Conservation (phyloP, 495 filamentous ascomycete species). For the Lasiosphaeria ovina region DNA sequence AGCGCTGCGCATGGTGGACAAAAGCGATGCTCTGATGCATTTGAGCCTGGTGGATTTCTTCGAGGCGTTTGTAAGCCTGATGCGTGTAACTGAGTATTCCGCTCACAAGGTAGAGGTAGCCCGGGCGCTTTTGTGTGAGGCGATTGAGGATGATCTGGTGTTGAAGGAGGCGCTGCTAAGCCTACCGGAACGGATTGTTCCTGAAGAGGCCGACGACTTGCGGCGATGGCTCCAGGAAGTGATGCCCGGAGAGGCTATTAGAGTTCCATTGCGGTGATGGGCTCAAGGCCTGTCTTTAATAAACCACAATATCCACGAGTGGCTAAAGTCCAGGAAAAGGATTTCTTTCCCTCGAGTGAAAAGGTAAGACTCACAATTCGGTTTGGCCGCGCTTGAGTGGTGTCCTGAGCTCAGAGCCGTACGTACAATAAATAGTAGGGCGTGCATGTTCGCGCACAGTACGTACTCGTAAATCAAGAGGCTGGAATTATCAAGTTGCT, state of each 20-base stretch:
- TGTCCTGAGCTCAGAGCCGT: too few relatives aligned
- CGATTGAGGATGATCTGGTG: slow-evolving; percentile 36
- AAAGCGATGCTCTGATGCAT: slow-evolving; percentile 74
- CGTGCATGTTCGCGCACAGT: too few relatives aligned
- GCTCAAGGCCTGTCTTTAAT: not conserved
- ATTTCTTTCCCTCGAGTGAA: too few relatives aligned
- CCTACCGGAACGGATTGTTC: slow-evolving; percentile 43
- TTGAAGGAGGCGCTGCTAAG: slow-evolving; percentile 41
- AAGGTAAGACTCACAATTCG: too few relatives aligned
- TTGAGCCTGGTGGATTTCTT: slow-evolving; percentile 76
- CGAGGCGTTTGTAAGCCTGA: slow-evolving; percentile 57
- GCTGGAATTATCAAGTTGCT: too few relatives aligned
- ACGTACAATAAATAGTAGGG: too few relatives aligned
- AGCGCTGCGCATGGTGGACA: slow-evolving; percentile 69
- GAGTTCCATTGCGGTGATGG: slow-evolving; percentile 23
- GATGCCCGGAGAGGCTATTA: slow-evolving; percentile 21
- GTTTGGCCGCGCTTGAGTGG: too few relatives aligned
- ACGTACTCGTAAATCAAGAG: too few relatives aligned
- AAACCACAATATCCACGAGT: too few relatives aligned
- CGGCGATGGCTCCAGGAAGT: slow-evolving; percentile 39
- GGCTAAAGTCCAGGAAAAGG: too few relatives aligned
- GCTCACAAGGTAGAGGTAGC: slow-evolving; percentile 41
- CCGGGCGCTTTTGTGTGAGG: slow-evolving; percentile 36
- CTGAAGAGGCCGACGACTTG: slow-evolving; percentile 43
- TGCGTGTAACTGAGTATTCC: slow-evolving; percentile 45